Conservation (phyloP, 345 rosid species). For the Brassica carinata region DNA sequence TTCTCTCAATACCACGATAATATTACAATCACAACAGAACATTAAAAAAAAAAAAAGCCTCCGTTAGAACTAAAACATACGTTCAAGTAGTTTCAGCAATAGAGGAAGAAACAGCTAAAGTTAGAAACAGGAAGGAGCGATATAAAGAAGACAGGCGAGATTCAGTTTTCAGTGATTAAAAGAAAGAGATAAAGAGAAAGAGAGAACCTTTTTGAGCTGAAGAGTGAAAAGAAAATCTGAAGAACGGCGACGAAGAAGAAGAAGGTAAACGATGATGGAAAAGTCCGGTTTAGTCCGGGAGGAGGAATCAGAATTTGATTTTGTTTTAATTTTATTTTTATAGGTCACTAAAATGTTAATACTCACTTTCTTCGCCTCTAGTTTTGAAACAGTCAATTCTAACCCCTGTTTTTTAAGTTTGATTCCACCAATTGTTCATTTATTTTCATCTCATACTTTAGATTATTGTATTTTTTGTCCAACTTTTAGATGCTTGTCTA, state of each 20-base stretch:
- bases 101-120: slow-evolving; percentile 11
- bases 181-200: neutral
- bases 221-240: slow-evolving; percentile 33
- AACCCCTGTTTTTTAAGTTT: slow-evolving; percentile 5
- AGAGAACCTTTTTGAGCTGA: slow-evolving; percentile 38
- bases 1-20: neutral
- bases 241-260: slow-evolving; percentile 39
- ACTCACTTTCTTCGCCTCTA: slow-evolving; percentile 1
- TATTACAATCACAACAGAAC: neutral
- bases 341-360: slow-evolving; percentile 1
- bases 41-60: neutral
- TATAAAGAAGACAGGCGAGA: neutral
- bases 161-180: neutral
- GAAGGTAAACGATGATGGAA: slow-evolving; percentile 29
- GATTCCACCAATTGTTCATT: neutral
- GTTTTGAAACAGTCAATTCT: slow-evolving; percentile 15
- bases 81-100: slow-evolving; percentile 12
- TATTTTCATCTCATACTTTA: neutral
- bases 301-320: slow-evolving; percentile 32
- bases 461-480: neutral
- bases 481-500: too few species aligned
- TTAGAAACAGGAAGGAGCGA: neutral
- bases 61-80: neutral
- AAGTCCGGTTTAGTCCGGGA: slow-evolving; percentile 9
- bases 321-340: slow-evolving; percentile 8